These are phyloP conservation scores for Apophysomyces elegans DNA, from an alignment of 371 early-diverging fungal genomes.

Conservation along the genomic window DNA sequence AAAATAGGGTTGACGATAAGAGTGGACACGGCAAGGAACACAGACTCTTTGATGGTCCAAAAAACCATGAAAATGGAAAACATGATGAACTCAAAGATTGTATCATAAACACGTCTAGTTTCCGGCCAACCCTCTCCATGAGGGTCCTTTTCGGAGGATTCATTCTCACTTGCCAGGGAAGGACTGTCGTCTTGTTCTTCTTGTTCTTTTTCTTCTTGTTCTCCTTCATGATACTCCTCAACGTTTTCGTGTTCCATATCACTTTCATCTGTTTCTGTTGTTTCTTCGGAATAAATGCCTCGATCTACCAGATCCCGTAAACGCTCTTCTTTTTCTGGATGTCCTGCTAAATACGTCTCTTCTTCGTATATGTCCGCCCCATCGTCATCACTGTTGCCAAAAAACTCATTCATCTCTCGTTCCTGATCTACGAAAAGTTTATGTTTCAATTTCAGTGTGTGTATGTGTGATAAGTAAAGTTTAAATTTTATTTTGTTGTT, in stretches of 20 bases:
- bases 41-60: conserved; percentile 16
- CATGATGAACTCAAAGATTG: conserved; percentile 16
- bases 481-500: not conserved
- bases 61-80: conserved; percentile 21
- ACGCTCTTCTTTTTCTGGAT: conserved; percentile 16
- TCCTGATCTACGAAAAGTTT: not conserved
- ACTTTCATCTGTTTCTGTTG: not conserved
- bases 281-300: conserved; percentile 6
- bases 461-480: no score
- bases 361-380: conserved; percentile 13
- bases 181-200: conserved; percentile 9
- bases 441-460: no score
- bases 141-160: not conserved
- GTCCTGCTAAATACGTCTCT: conserved; percentile 9
- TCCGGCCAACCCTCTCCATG: conserved; percentile 3
- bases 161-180: conserved; percentile 5
- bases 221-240: not conserved
- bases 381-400: conserved; percentile 16
- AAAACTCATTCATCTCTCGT: conserved; percentile 1
- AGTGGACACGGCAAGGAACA: not conserved
- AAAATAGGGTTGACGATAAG: not conserved
- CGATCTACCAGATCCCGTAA: not conserved
- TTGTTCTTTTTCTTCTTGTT: not conserved
- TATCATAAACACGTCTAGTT: conserved; percentile 12
- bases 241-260: not conserved